Evolutionary conservation across 225 moss, liverwort and hornwort species (phyloP), one percentile per base, ranked within the genome.

Genomic region (Sphagnum tenellum): DNA sequence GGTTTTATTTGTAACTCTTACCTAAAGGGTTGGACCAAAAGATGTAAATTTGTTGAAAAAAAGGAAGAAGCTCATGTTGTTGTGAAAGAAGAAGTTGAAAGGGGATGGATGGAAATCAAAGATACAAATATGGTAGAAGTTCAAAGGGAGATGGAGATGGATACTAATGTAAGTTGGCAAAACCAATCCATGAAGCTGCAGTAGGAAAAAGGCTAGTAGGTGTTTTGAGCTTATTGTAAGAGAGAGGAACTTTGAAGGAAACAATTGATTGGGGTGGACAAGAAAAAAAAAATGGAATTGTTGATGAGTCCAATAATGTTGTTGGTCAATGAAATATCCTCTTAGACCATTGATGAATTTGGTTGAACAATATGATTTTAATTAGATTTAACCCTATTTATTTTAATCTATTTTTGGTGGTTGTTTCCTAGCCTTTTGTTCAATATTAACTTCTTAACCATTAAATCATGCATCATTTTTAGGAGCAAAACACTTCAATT

Each of bases 231-330:
- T 74, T 98, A 70, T 81, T 98, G 7, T 80, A 98, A 72, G 98
- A 98, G 77, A 77, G 93, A 78, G 98, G 98, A 9, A 90, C 90
- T 11, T 76, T 98, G 56, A 90, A 90, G 75, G 98, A 98, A 81
- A 98, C 93, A 45, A 83, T 88, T 47, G 93, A 98, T 71, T 98
- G 98, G 96, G 98, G 98, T 57, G 98, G 93, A 98, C 76, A 98
- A 98, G 83, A 98, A 93, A 73, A 82, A 93, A 98, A 92, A 77
- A 93, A 98, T 77, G 98, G 98, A 49, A 93, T 98, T 58, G 87
- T 98, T 67, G 98, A 93, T 56, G 98, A 98, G 70, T 93, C 98
- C 8, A 98, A 90, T 70, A 87, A 87, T 60, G 79, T 93, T 73
- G 90, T 89, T 56, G 98, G 90, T 47, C 92, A 93, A 74, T 87